Evolutionary conservation across 2,329 filamentous ascomycete species (phyloP), one percentile per base, ranked within the genome.

Genomic region (Ilyonectria destructans): DNA sequence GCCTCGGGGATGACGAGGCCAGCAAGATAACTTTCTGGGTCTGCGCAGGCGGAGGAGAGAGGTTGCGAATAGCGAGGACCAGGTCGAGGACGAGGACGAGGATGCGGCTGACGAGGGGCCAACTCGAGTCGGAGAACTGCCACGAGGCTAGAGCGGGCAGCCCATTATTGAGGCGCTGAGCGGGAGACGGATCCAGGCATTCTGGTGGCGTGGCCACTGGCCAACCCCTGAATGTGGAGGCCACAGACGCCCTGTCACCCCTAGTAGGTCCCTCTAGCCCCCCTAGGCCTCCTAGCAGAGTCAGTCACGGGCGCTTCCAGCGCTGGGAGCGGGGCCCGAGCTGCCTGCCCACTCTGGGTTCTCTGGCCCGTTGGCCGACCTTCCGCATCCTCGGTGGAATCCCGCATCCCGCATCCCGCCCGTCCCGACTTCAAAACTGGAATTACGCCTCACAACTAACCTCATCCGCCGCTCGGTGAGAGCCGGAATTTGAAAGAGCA

Each of bases 251-350:
- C 59, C 40, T 56, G 40, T 31, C 52, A 37, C 40, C 59, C 37
- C 49, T 40, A 17, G 49, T 35, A 46, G 21, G 10, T 23, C 23
- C 17, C 13, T 13, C 48, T 35, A 55, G 59, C 37, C 19, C 23
- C 19, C n/a, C 21, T 40, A 40, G 35, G 17, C 35, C 35, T 9
- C 37, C 37, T 40, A 40, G 37, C 13, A 52, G 29, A 21, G 29
- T 33, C 26, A 33, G 65, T 65, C 56, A 40, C 56, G 65, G 60
- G 62, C 49, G 29, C 13, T 19, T 31, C 45, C 31, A 68, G 69
- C 48, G 40, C 55, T 64, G 48, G 52, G 65, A 66, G 72, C 70
- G 72, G 72, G 68, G 68, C 72, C 68, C 17, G 7, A 4, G 17
- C n/a, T 31, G 13, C 21, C 33, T 37, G 35, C 31, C 26, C 31